Base-by-base conservation (phyloP, 2,329 filamentous ascomycete genomes). In the Elsinoe australis region DNA sequence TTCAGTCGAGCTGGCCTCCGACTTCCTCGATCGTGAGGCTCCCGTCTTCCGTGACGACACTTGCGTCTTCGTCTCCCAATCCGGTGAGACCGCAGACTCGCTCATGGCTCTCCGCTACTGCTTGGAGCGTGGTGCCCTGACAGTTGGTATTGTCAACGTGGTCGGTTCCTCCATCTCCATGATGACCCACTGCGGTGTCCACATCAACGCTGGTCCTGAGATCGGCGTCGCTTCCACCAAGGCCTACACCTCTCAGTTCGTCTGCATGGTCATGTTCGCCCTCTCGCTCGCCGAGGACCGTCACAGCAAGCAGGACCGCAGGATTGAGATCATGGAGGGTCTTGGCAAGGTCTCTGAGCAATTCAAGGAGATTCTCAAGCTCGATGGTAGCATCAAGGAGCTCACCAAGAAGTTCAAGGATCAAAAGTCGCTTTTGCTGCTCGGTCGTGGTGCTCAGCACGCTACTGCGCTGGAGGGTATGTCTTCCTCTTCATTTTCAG, bases 221-320 rank as follows among this genome's bases (percentile, higher is more conserved):
- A 96, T 98, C 55, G 92, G 92, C 81, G 92, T 98, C 56, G 92
- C 92, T 52, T 96, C 90, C 38, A 98, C 92, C 69, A 98, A 98
- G 78, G 92, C 92, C 31, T 98, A 98, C 74, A 98, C 92, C 10
- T 96, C 92, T 38, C 92, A 98, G 68, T 98, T 96, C 69, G 87
- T 98, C 63, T 94, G 92, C 67, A 95, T 98, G 88, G 85, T 96
- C 71, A 98, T 98, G 92, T 96, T 98, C 62, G 92, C 92, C 5
- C 76, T 98, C 55, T 95, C 89, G 22, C 79, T 98, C 51, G 92
- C 87, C 62, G 92, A 98, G 72, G 92, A 98, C 69, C 87, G 92
- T 59, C 87, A 89, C 33, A 95, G 88, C 58, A 98, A 98, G 80
- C 79, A 84, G 61, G 80, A 85, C 73, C 81, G 90, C 63, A 85